Evolutionary conservation across 169 alveolate species (phyloP).

Genomic region (Plasmodium knowlesi): DNA sequence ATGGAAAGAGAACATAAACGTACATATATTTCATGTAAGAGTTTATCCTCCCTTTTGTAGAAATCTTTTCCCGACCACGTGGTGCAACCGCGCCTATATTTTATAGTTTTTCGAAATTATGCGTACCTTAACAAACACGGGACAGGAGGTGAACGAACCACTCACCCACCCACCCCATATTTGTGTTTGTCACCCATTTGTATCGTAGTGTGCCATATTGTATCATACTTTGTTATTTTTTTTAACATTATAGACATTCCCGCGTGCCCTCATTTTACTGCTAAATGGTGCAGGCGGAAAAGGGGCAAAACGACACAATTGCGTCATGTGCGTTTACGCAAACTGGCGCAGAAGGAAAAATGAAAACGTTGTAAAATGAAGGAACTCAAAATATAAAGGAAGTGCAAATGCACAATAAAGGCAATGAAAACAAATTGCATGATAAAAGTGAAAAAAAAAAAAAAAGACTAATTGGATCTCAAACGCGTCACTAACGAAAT

Average conservation of each 20-base stretch:
- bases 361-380: neutral
- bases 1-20: neutral
- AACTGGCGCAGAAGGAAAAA: neutral
- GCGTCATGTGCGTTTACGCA: neutral
- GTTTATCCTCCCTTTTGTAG: neutral
- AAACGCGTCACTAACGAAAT: neutral
- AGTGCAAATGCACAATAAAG: neutral
- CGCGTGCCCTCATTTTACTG: neutral
- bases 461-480: neutral
- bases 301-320: neutral
- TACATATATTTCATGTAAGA: neutral
- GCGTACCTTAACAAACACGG: neutral
- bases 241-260: neutral
- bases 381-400: neutral
- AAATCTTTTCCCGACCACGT: neutral
- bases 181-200: neutral
- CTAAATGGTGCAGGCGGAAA: conserved; percentile 46
- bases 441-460: neutral
- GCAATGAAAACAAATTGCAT: neutral
- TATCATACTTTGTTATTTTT: neutral
- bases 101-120: neutral
- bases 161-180: neutral
- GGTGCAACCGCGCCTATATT: neutral
- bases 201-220: neutral
- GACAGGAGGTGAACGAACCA: neutral